Conservation (phyloP, 306 rosid genomes). For the Mimosa bimucronata region DNA sequence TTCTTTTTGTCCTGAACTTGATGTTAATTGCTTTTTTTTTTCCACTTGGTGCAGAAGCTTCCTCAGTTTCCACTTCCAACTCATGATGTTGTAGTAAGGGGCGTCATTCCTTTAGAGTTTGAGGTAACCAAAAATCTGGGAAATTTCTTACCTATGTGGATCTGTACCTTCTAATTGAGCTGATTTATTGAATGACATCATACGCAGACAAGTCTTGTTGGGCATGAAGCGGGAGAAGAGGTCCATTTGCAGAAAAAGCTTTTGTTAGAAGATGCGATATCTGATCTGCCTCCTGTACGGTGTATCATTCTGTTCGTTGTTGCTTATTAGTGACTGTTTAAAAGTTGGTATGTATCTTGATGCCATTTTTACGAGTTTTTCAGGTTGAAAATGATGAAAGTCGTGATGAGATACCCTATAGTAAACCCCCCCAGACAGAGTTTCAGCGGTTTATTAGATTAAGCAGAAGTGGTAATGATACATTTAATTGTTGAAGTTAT, state of each 20-base stretch:
- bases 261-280: slow-evolving; percentile 66
- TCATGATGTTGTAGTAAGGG: slow-evolving; percentile 75
- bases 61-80: slow-evolving; percentile 89
- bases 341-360: neutral
- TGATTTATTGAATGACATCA: too few species aligned
- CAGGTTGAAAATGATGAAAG: slow-evolving; percentile 64
- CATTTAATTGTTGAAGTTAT: neutral
- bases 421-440: slow-evolving; percentile 48
- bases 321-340: neutral
- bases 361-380: neutral
- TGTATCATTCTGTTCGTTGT: neutral
- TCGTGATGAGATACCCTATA: slow-evolving; percentile 57
- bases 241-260: slow-evolving; percentile 54
- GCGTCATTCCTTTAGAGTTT: slow-evolving; percentile 67
- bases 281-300: slow-evolving; percentile 76
- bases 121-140: slow-evolving; percentile 58
- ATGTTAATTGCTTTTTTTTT: neutral
- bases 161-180: neutral
- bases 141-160: neutral
- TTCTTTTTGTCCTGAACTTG: neutral
- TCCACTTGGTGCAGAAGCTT: slow-evolving; percentile 51
- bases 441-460: slow-evolving; percentile 67
- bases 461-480: slow-evolving; percentile 51
- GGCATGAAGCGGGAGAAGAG: slow-evolving; percentile 51
- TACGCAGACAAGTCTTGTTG: slow-evolving; percentile 63